These are phyloP conservation scores for Lentinus polychrous DNA, from an alignment of 1,284 basidiomycete genomes.

Conservation along the genomic window DNA sequence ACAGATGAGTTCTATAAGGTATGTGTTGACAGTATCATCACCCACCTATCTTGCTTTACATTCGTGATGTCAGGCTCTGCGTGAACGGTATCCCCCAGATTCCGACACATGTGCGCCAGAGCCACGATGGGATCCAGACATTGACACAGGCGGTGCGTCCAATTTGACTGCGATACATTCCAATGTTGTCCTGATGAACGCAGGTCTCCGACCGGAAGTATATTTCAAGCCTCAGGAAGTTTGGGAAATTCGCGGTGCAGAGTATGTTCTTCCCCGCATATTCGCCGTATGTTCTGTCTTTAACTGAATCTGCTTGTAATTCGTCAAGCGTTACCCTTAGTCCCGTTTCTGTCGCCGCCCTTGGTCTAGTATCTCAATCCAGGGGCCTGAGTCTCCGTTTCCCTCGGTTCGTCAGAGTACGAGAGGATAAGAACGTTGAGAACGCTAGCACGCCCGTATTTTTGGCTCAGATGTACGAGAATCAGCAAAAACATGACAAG, in stretches of 20 bases:
- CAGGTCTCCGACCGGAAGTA: constrained; percentile 72
- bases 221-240: constrained; percentile 85
- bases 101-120: constrained; percentile 59
- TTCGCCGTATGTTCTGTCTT: background rate
- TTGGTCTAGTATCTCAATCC: constrained; percentile 56
- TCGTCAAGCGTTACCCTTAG: constrained; percentile 72
- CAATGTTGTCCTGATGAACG: background rate
- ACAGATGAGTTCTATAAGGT: constrained; percentile 84
- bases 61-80: constrained; percentile 36
- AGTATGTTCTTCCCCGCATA: constrained; percentile 40
- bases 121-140: constrained; percentile 47
- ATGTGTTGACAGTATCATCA: constrained; percentile 6
- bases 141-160: constrained; percentile 60
- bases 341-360: constrained; percentile 81
- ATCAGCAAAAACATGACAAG: constrained; percentile 46
- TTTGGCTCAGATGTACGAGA: constrained; percentile 61
- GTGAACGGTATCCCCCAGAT: constrained; percentile 57
- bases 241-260: constrained; percentile 90
- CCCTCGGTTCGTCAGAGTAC: constrained; percentile 77
- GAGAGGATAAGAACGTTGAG: constrained; percentile 78
- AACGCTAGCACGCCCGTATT: constrained; percentile 75
- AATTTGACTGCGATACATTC: constrained; percentile 5
- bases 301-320: constrained; percentile 4
- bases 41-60: constrained; percentile 6
- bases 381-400: constrained; percentile 83